These are phyloP conservation scores for Coffea humblotiana DNA, from an alignment of 305 asterid species.

Conservation along the genomic window DNA sequence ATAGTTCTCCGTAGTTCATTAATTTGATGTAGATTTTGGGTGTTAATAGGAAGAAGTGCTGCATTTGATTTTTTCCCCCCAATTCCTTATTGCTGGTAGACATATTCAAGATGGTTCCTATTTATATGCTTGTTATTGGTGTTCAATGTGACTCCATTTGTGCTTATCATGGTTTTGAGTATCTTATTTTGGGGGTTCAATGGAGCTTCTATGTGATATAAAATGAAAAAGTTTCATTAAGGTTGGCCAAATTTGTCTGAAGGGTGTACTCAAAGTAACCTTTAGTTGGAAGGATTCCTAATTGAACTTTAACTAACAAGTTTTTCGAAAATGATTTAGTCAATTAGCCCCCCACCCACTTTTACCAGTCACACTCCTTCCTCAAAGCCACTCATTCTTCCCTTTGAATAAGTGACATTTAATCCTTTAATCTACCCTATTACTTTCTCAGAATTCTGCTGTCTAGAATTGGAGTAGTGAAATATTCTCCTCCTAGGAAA, in stretches of 20 bases:
- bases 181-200: neutral
- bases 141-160: neutral
- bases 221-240: neutral
- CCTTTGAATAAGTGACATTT: neutral
- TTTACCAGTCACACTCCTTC: conserved; percentile 8
- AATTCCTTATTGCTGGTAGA: neutral
- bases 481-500: neutral
- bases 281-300: conserved; percentile 27
- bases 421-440: neutral
- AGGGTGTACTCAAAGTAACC: conserved; percentile 31
- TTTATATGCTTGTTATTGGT: neutral
- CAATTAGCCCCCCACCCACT: conserved; percentile 3
- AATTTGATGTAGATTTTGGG: neutral
- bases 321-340: neutral
- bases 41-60: neutral
- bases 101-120: neutral
- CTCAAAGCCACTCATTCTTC: conserved; percentile 14
- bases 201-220: neutral
- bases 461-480: neutral
- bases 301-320: neutral
- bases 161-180: neutral
- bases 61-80: neutral
- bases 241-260: neutral
- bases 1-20: neutral
- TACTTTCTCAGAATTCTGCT: neutral